Evolutionary conservation across 306 rosid species (phyloP).

Genomic region (Sindora glabra): DNA sequence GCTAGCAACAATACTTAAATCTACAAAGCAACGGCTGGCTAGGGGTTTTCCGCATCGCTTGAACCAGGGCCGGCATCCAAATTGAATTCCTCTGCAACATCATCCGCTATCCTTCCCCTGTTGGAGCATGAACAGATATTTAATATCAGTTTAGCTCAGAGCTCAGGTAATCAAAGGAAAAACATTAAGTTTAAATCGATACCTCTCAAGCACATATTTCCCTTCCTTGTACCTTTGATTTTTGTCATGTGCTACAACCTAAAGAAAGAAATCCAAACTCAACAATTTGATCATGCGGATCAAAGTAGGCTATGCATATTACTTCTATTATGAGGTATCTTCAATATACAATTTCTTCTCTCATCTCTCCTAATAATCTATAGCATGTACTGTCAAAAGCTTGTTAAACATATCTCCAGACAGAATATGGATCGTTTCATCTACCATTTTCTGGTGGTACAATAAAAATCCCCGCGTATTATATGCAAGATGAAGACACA

Average conservation of each 20-base stretch:
- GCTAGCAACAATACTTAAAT: conserved; percentile 19
- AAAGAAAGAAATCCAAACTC: conserved; percentile 13
- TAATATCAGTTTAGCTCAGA: not conserved
- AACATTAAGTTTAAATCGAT: not conserved
- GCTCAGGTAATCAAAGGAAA: not conserved
- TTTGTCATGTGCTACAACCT: conserved; percentile 73
- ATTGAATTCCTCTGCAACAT: conserved; percentile 47
- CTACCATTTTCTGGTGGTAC: no score
- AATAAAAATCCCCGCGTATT: no score
- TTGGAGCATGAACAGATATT: not conserved
- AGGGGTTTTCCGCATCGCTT: conserved; percentile 59
- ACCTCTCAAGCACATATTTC: conserved; percentile 81
- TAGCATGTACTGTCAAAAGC: no score
- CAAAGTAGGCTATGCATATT: no score
- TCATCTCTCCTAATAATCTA: no score
- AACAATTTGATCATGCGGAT: not conserved
- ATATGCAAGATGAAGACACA: no score
- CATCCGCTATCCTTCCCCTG: conserved; percentile 63
- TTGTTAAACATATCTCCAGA: no score
- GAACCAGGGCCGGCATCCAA: conserved; percentile 49
- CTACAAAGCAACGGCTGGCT: conserved; percentile 23
- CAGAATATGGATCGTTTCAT: no score
- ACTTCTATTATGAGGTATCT: not conserved
- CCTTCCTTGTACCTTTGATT: conserved; percentile 72
- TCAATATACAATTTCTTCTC: no score